Conservation (phyloP, 805 yeast genomes). For the Schwanniomyces yamadae region DNA sequence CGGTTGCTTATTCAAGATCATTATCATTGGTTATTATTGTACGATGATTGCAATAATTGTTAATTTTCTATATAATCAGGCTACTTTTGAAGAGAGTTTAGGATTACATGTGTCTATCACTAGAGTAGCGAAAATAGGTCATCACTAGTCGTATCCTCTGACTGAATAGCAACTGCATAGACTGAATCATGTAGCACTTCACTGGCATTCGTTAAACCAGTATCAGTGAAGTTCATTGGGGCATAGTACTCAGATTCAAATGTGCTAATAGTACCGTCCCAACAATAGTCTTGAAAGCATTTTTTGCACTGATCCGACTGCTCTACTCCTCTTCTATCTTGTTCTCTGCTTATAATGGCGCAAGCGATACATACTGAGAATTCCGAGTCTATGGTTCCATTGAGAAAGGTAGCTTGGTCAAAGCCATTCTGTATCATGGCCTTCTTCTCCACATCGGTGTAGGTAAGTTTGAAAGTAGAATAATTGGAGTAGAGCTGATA, state of each 20-base stretch:
- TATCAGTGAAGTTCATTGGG: slow-evolving; percentile 28
- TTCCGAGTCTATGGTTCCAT: slow-evolving; percentile 34
- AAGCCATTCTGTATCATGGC: slow-evolving; percentile 38
- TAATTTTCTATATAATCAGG: too few species aligned
- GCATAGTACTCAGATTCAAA: slow-evolving; percentile 14
- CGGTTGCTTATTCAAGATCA: too few species aligned
- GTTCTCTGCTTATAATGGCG: slow-evolving; percentile 40
- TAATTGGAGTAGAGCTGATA: slow-evolving; percentile 32
- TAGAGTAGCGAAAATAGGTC: too few species aligned
- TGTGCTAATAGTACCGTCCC: slow-evolving; percentile 32
- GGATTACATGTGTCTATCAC: too few species aligned
- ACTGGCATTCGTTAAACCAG: slow-evolving; percentile 27
- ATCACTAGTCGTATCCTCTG: not conserved
- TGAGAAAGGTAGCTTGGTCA: slow-evolving; percentile 31
- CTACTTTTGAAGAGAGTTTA: too few species aligned
- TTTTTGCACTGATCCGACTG: slow-evolving; percentile 36
- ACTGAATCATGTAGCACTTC: slow-evolving; percentile 2
- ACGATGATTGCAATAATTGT: too few species aligned
- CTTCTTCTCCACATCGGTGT: slow-evolving; percentile 35
- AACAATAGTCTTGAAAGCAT: slow-evolving; percentile 38
- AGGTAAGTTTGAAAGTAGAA: slow-evolving; percentile 32
- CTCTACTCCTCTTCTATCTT: slow-evolving; percentile 37
- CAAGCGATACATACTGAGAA: slow-evolving; percentile 43
- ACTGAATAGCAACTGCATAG: not conserved
- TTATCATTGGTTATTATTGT: too few species aligned